Evolutionary conservation across 345 rosid species (phyloP), one percentile per base, ranked within the genome.

Genomic region (Garcia nutans): DNA sequence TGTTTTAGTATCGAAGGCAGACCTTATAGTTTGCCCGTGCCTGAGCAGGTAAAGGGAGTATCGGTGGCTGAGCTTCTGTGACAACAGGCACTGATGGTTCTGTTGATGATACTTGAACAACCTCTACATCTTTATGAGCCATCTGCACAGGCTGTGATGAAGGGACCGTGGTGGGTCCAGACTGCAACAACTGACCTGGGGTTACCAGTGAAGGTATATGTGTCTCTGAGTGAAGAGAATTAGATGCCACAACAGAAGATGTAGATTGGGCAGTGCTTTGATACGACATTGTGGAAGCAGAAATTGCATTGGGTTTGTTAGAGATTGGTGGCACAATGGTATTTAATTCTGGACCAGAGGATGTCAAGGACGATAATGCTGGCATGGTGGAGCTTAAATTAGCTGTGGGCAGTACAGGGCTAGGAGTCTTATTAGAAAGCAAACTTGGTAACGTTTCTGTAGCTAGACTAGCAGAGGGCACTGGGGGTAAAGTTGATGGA

Each of bases 41-140:
- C 74, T 89, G 86, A 42, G 88, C 82, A 64, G 98, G 98, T 79
- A 91, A 84, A 67, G 98, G 93, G 82, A 94, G 85, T 68, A 94
- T 85, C 24, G 97, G 95, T 37, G 95, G 97, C 81, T 91, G 92
- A 72, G 89, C 80, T 84, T 85, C 92, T 4, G 83, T 78, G n/a
- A 81, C 84, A 67, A 69, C 54, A 2, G 94, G 83, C 60, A 70
- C 78, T 56, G 86, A 79, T 79, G 91, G 85, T 81, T 86, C 89
- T 56, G 86, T 64, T 74, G 75, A 56, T 11, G 93, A 84, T n/a
- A 81, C 86, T 76, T 86, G 88, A 82, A 90, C 93, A 77, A 88
- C 92, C 83, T 89, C 92, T 77, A 84, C 89, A 78, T 91, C 93
- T 78, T 87, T 92, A 77, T 87, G 92, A 11, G 74, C 85, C 71